Base-by-base conservation (phyloP, 2,329 filamentous ascomycete species). In the Cordyceps pruinosa region DNA sequence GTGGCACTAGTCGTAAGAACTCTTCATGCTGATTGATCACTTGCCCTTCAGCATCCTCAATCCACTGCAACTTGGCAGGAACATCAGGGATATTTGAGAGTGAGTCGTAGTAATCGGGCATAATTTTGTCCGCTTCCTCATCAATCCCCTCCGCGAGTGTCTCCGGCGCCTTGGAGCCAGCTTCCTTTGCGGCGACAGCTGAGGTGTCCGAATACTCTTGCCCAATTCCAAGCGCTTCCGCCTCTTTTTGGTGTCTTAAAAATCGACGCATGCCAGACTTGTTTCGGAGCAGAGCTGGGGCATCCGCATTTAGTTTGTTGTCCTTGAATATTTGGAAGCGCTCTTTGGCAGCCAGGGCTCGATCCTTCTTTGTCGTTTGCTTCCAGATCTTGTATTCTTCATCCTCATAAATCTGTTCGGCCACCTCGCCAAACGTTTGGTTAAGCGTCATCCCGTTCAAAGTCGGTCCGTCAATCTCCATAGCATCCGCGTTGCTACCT, bases 321-420 rank as follows among this genome's bases (percentile, higher is more conserved):
- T 87, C 88, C 60, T 87, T 88, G 73, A 99, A 96, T 15, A 99
- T 81, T 39, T 88, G 83, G 70, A 91, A 86, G 32, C 94, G 84
- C 68, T 96, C 90, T 61, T 92, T 90, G 59, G 94, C 88, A 54
- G 93, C 84, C 25, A 88, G 76, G 4, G 94, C 94, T 61, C 94
- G 86, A 66, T 96, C 92, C 69, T 94, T 97, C 74, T 97, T 97
- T 2, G 94, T 99, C 41, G 96, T 90, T 72, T 97, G 93, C 75
- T 97, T 99, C 94, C 95, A 99, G 35, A 94, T 89, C 70, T 95
- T 96, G 74, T 94, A 96, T 68, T 97, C 93, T 58, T 97, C 92
- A 64, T 97, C 92, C 64, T 95, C 85, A 63, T 90, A 90, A 13
- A 83, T 81, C 63, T 96, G 89, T 64, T 95, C 88, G 15, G 78